These are phyloP conservation scores for Brassica hybrid DNA, from an alignment of 441 rosid genomes.

Conservation along the genomic window DNA sequence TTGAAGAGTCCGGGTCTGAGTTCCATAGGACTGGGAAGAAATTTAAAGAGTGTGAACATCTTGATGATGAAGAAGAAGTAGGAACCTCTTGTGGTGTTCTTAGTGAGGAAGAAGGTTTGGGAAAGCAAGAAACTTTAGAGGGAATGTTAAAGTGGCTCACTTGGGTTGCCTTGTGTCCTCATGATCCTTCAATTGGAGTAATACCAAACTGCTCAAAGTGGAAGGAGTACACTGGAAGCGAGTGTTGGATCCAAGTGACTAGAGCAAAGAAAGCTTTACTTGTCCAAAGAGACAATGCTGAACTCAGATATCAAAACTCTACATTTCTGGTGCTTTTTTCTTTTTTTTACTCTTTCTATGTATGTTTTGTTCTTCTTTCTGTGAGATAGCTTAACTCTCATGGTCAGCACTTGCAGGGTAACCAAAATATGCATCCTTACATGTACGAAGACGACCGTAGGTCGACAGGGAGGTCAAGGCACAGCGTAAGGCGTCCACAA, in stretches of 20 bases:
- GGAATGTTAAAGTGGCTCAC: constrained; percentile 58
- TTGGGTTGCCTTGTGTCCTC: constrained; percentile 47
- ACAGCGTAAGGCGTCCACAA: constrained; percentile 42
- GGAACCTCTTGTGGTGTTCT: constrained; percentile 35
- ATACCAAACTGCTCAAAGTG: constrained; percentile 49
- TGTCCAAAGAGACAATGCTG: constrained; percentile 37
- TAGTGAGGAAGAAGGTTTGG: constrained; percentile 28
- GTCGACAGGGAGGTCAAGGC: constrained; percentile 46
- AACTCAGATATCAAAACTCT: constrained; percentile 25
- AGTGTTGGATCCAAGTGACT: constrained; percentile 48
- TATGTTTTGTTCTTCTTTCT: background rate
- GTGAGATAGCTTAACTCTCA: constrained; percentile 17
- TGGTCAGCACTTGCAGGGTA: constrained; percentile 44
- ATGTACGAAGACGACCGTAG: constrained; percentile 49
- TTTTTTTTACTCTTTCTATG: constrained; percentile 4
- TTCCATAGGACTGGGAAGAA: constrained; percentile 30
- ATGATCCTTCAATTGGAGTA: constrained; percentile 47
- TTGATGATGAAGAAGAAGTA: constrained; percentile 38
- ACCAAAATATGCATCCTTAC: constrained; percentile 51
- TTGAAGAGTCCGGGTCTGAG: constrained; percentile 20
- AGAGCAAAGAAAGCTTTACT: constrained; percentile 50
- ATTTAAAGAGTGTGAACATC: constrained; percentile 13
- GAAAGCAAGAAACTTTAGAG: constrained; percentile 45
- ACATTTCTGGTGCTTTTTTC: constrained; percentile 40
- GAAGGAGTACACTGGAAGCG: constrained; percentile 40